These are phyloP conservation scores for Sclerotinia subarctica DNA, from an alignment of 2,329 filamentous ascomycete species.

Conservation along the genomic window DNA sequence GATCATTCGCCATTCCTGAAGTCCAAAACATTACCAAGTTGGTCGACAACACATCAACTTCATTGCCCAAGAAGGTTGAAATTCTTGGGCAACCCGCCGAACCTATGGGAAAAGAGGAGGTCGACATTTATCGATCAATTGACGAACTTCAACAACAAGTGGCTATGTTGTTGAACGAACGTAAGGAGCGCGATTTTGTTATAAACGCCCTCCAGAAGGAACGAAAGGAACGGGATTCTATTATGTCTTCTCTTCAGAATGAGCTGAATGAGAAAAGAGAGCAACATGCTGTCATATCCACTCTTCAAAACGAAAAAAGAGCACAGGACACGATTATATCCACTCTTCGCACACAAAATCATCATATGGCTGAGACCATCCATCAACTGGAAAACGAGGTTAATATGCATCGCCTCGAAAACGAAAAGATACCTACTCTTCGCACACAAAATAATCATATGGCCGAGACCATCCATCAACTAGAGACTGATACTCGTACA, in stretches of 20 bases:
- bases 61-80: slow-evolving; percentile 1
- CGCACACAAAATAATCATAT: neutral
- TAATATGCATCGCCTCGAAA: neutral
- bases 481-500: neutral
- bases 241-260: slow-evolving; percentile 6
- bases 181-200: slow-evolving; percentile 6
- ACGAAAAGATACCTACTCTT: neutral
- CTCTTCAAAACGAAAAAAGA: slow-evolving; percentile 1
- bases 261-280: neutral
- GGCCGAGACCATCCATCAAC: neutral
- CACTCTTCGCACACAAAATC: neutral
- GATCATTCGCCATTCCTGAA: slow-evolving; percentile 10
- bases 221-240: neutral
- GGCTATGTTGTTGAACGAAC: slow-evolving; percentile 10
- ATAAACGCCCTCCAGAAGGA: neutral
- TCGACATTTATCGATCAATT: slow-evolving; percentile 12
- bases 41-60: slow-evolving; percentile 11
- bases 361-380: no score
- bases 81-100: neutral
- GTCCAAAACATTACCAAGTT: slow-evolving; percentile 14
- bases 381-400: no score
- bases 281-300: neutral
- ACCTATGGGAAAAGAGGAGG: slow-evolving; percentile 11
- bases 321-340: neutral
- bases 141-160: slow-evolving; percentile 16